Evolutionary conservation across 1,284 basidiomycete species (phyloP).

Genomic region (Pseudomicrostroma phylloplanum): DNA sequence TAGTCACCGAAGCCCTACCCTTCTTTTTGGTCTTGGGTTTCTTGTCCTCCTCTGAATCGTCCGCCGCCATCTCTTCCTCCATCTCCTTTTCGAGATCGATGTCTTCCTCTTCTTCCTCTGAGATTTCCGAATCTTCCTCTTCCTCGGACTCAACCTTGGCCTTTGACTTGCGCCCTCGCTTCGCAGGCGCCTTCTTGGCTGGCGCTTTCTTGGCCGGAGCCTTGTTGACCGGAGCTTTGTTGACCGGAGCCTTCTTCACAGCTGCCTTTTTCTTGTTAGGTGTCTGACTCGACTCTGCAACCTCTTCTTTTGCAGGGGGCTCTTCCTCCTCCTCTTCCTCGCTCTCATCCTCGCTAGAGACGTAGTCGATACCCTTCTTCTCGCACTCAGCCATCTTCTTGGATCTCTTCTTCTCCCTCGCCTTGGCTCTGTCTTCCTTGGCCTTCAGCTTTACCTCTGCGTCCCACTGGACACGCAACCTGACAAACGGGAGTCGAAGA

Average conservation of each 20-base stretch:
- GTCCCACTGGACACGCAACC: not conserved
- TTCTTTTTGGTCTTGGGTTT: not conserved
- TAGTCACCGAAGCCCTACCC: too few species aligned
- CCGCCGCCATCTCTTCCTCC: not conserved
- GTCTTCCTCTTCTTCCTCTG: conserved; percentile 2
- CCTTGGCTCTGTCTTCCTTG: conserved; percentile 11
- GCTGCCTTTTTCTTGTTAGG: too few species aligned
- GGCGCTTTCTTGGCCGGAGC: not conserved
- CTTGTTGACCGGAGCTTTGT: not conserved
- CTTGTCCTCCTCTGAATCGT: not conserved
- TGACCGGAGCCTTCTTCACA: not conserved
- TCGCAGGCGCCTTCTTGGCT: not conserved
- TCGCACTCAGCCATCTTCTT: not conserved
- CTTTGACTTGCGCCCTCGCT: not conserved
- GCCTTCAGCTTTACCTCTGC: not conserved
- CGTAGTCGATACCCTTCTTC: not conserved
- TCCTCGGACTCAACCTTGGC: too few species aligned
- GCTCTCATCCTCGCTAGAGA: conserved; percentile 62
- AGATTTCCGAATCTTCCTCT: too few species aligned
- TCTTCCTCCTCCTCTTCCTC: conserved; percentile 61
- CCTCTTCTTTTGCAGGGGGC: not conserved
- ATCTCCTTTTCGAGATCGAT: not conserved
- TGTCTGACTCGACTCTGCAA: too few species aligned
- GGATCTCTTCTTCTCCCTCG: conserved; percentile 8
- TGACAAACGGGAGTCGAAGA: too few species aligned